Evolutionary conservation across 768 basidiomycete genomes (phyloP), one percentile per base, ranked within the genome.

Genomic region (Artomyces pyxidatus): DNA sequence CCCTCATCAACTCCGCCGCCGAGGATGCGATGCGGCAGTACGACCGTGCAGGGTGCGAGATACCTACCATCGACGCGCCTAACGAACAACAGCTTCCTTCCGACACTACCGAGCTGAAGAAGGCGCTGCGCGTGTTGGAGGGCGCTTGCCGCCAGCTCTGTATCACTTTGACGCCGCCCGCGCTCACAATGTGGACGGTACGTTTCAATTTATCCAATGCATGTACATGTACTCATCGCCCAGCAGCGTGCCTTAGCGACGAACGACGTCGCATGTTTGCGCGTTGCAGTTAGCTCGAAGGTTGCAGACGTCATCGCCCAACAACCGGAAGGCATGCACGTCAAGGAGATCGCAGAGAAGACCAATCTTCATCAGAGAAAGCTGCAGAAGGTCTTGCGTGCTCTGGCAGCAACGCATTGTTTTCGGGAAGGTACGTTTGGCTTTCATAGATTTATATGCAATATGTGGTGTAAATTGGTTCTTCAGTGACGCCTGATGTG

Each of bases 351-450:
- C 11, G 39, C 61, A n/a, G 50, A 54, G 42, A 32, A 54, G 38
- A 58, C 64, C 17, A 49, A 42, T 8, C 26, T 65, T 29, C 61
- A 65, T 37, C 54, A 52, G 37, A 55, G 54, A 1, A 67, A 68
- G 37, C 63, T 67, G 14, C 40, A 53, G 37, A 64, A 63, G 3
- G 42, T 67, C 19, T 54, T 67, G 17, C 62, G 67, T 28, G 48
- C 59, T 6, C 64, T 67, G 23, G 61, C 66, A 0, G 56, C 59
- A 14, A 60, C 59, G 25, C 62, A 64, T 11, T 63, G 58, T 37
- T 67, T 67, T 48, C 56, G 35, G 1, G 67, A 67, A 60, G 60
- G 66, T 54, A 37, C 41, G 41, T 47, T n/a, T n/a, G n/a, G n/a
- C n/a, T n/a, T n/a, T 37, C 2, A 25, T 14, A 42, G 6, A 17